phyloP scores from a whole-genome alignment of 805 yeast genomes.

The Barnettozyma californica region DNA sequence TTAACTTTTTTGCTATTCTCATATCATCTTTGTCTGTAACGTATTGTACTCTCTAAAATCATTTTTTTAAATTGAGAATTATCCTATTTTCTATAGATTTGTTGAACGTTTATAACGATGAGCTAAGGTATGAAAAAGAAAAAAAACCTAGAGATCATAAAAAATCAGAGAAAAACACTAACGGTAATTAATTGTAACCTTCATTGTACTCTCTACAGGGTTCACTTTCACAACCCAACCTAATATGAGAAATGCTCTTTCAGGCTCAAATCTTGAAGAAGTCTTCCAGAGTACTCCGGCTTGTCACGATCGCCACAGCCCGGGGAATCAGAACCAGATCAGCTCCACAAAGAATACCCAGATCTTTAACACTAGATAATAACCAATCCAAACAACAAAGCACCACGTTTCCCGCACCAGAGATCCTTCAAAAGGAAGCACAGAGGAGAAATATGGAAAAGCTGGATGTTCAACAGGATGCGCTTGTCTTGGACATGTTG shows the following conservation, averaged over 20 bases:
- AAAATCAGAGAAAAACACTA: too few species aligned
- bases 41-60: too few species aligned
- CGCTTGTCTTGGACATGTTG: slow-evolving; percentile 15
- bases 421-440: not conserved
- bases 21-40: not conserved
- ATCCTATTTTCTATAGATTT: too few species aligned
- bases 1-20: not conserved
- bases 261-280: not conserved
- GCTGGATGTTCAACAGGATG: slow-evolving; percentile 12
- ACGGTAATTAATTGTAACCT: too few species aligned
- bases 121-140: too few species aligned
- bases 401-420: not conserved
- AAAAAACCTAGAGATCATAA: too few species aligned
- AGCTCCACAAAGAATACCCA: not conserved
- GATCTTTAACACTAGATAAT: not conserved
- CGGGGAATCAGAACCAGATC: not conserved
- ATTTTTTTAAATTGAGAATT: too few species aligned
- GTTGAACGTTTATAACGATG: too few species aligned
- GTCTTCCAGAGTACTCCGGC: not conserved
- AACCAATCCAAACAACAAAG: not conserved
- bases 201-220: too few species aligned
- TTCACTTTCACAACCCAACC: too few species aligned
- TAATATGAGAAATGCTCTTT: not conserved
- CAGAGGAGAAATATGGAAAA: slow-evolving; percentile 1
- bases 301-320: not conserved